Evolutionary conservation across 768 basidiomycete genomes (phyloP), one percentile per base, ranked within the genome.

Genomic region (Nevesoporus exiguus): DNA sequence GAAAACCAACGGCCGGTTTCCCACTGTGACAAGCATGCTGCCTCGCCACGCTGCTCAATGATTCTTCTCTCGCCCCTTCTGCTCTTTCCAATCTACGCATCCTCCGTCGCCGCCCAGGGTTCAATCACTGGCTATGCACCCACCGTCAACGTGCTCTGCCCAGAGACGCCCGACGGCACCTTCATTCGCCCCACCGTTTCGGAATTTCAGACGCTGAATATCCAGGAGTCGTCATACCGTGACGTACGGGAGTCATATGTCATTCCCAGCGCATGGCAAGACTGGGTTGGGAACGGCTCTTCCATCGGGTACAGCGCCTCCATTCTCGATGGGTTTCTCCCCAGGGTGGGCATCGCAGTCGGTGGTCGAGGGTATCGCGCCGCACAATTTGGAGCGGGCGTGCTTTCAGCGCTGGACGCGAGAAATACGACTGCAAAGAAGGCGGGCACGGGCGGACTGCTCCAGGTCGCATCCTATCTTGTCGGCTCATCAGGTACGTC

Each of bases 331-430:
- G 68, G 60, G 3, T 65, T 69, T 24, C 75, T 79, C 51, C 80
- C 84, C 9, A 77, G 73, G 49, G 69, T 88, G 24, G 86, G 80
- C 2, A 73, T 88, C 47, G 87, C 87, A 1, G 71, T 88, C 10
- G 83, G 84, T 22, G 90, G 90, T 3, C 85, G 85, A 14, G 88
- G 88, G 0, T 77, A 84, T 37, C 76, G 90, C 36, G 80, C 87
- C 0, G 85, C 86, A 1, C 79, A 81, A 55, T 86, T 78, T 52
- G 85, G 80, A 21, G 88, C 84, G 1, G 85, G 76, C 9, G 77
- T 80, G 48, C 61, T 86, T 19, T 76, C 72, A 14, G 84, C 75
- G 1, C 67, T 88, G 43, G 86, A 90, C 70, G 78, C 79, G 24
- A 73, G 85, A 36, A 88, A 88, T 52, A 66, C 68, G 2, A 77